A percentile compares a stretch with the other conserved stretches of the same genome.
phyloP scores from a whole-genome alignment of 805 yeast species.

The Saccharomyces paradoxus region DNA sequence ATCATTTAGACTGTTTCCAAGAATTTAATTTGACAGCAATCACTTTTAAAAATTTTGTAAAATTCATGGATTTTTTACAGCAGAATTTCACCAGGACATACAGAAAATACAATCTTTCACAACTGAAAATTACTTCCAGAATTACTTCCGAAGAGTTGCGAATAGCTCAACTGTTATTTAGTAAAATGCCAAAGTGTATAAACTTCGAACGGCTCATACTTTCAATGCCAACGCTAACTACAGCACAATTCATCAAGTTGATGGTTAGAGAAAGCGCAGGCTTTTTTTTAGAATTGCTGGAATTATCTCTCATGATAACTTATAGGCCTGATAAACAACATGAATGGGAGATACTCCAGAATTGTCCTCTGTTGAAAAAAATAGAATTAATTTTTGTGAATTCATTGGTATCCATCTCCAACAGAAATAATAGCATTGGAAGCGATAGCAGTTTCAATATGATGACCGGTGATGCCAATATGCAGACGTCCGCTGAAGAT shows the following conservation, averaged over 20 bases:
- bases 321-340: slow-evolving; percentile 16
- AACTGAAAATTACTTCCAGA: slow-evolving; percentile 12
- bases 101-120: slow-evolving; percentile 4
- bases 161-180: slow-evolving; percentile 9
- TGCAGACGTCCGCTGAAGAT: neutral
- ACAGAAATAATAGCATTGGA: neutral
- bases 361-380: slow-evolving; percentile 12
- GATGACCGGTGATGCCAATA: neutral
- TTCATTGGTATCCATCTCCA: slow-evolving; percentile 11
- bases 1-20: slow-evolving; percentile 15
- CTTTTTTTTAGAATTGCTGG: slow-evolving; percentile 7
- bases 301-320: slow-evolving; percentile 15
- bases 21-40: slow-evolving; percentile 11
- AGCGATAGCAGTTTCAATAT: neutral
- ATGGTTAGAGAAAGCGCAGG: slow-evolving; percentile 4
- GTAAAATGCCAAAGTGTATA: slow-evolving; percentile 7
- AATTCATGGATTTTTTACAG: slow-evolving; percentile 14
- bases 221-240: slow-evolving; percentile 16
- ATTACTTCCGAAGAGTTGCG: slow-evolving; percentile 19
- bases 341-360: slow-evolving; percentile 13
- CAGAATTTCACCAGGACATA: neutral
- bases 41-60: slow-evolving; percentile 10
- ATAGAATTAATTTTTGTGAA: slow-evolving; percentile 17
- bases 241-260: slow-evolving; percentile 11
- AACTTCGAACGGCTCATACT: slow-evolving; percentile 11